Conservation (phyloP, 108 stramenopile genomes). For the Fragilariopsis cylindrus region DNA sequence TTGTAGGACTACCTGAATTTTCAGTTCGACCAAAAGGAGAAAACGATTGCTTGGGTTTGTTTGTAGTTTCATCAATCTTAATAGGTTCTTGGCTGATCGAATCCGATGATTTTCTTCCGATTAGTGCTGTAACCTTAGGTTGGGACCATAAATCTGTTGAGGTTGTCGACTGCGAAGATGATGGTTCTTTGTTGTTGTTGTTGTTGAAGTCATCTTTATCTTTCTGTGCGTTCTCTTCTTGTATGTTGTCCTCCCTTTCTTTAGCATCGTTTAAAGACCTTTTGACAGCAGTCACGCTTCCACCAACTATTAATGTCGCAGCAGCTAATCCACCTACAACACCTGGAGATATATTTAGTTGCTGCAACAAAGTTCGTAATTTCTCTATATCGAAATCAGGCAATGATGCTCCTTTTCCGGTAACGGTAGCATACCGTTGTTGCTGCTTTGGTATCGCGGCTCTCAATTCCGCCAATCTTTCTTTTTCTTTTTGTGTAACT, state of each 20-base stretch:
- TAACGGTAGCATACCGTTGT: too few relatives aligned
- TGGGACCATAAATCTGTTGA: too few relatives aligned
- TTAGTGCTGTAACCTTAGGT: too few relatives aligned
- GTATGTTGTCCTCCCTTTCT: background rate
- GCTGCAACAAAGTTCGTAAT: background rate
- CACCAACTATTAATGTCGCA: background rate
- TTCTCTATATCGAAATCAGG: background rate
- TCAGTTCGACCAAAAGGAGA: background rate
- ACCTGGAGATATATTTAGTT: constrained; percentile 9
- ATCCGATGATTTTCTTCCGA: too few relatives aligned
- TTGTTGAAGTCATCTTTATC: too few relatives aligned
- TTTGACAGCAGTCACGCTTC: constrained; percentile 1
- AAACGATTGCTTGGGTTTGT: background rate
- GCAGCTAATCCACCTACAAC: constrained; percentile 10
- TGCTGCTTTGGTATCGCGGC: background rate
- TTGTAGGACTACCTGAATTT: background rate
- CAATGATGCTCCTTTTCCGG: too few relatives aligned
- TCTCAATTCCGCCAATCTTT: background rate
- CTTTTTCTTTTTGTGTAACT: constrained; percentile 6
- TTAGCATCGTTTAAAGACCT: background rate
- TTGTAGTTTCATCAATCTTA: too few relatives aligned
- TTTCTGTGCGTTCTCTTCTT: too few relatives aligned
- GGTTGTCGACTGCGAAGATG: too few relatives aligned
- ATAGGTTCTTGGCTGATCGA: too few relatives aligned
- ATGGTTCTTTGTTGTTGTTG: too few relatives aligned